phyloP scores from a whole-genome alignment of 176 grass and related monocot species.

The Pontederia paniculata region DNA sequence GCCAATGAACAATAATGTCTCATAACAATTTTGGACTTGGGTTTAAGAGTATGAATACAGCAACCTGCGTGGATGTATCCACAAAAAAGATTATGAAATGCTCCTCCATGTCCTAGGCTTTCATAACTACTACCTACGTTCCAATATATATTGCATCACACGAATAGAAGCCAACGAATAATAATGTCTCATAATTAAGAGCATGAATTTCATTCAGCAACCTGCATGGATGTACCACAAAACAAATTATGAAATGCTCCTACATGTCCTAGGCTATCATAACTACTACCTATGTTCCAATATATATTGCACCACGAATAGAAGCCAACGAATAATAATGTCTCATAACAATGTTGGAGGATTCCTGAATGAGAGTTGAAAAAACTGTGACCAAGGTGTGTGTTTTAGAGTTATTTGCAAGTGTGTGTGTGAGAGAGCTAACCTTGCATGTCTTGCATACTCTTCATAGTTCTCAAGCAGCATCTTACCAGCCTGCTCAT shows the following conservation, averaged over 20 bases:
- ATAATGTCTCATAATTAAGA: background rate
- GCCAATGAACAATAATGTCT: too few relatives aligned
- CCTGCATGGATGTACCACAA: slow-evolving; percentile 1
- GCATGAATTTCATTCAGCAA: too few relatives aligned
- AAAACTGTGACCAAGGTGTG: background rate
- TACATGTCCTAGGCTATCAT: too few relatives aligned
- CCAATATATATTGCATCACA: background rate
- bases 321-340: too few relatives aligned
- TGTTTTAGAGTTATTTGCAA: background rate
- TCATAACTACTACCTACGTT: background rate
- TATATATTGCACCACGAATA: background rate
- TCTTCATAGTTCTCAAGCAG: slow-evolving; percentile 81
- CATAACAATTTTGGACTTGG: background rate
- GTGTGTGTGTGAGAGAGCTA: slow-evolving; percentile 8
- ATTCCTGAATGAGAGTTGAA: background rate
- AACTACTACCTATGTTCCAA: background rate
- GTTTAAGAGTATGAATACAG: too few relatives aligned
- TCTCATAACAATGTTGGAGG: background rate
- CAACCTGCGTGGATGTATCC: slow-evolving; percentile 1
- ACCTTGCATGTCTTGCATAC: slow-evolving; percentile 87
- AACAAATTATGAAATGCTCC: background rate
- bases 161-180: too few relatives aligned
- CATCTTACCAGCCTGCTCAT: slow-evolving; percentile 94
- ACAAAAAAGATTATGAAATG: background rate
- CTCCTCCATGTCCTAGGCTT: too few relatives aligned